phyloP scores from a whole-genome alignment of 2,329 filamentous ascomycete genomes.

The Fusarium phyllophilum region DNA sequence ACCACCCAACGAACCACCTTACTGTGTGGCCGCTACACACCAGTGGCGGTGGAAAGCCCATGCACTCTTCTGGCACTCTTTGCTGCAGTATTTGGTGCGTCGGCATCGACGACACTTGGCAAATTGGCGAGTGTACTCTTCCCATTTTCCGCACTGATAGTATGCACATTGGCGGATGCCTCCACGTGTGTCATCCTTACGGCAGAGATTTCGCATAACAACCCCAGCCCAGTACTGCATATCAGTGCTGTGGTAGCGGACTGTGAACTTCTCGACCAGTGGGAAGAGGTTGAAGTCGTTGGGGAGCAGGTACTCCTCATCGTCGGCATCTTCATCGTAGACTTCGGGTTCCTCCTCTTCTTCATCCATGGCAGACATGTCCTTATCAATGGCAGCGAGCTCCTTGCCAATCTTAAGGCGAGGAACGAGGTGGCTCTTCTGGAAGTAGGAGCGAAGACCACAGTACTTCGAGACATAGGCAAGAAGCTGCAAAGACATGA shows the following conservation, averaged over 20 bases:
- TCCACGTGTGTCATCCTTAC: slow-evolving; percentile 93
- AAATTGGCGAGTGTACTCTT: slow-evolving; percentile 95
- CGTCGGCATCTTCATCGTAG: slow-evolving; percentile 67
- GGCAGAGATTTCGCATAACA: slow-evolving; percentile 98
- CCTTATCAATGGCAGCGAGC: slow-evolving; percentile 75
- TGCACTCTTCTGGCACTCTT: slow-evolving; percentile 98
- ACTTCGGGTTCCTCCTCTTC: slow-evolving; percentile 61
- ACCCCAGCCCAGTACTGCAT: slow-evolving; percentile 99
- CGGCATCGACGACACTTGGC: slow-evolving; percentile 97
- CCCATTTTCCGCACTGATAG: slow-evolving; percentile 98
- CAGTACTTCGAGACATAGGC: slow-evolving; percentile 99
- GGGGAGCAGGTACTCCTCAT: slow-evolving; percentile 88
- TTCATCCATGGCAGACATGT: slow-evolving; percentile 20
- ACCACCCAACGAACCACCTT: slow-evolving; percentile 19
- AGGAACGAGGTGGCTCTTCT: slow-evolving; percentile 92
- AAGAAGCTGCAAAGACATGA: slow-evolving; percentile 96
- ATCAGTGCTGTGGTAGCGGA: slow-evolving; percentile 91
- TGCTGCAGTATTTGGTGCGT: slow-evolving; percentile 99
- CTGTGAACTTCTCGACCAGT: slow-evolving; percentile 97
- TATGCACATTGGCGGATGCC: slow-evolving; percentile 98
- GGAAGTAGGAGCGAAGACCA: slow-evolving; percentile 94
- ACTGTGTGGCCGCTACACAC: slow-evolving; percentile 81
- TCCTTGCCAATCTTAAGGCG: slow-evolving; percentile 90
- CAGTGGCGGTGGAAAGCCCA: slow-evolving; percentile 99
- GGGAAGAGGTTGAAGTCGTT: slow-evolving; percentile 99